Percentiles rank a stretch among this genome's conserved stretches.
Conservation (phyloP, 495 filamentous ascomycete genomes). For the Penicillium canariense region DNA sequence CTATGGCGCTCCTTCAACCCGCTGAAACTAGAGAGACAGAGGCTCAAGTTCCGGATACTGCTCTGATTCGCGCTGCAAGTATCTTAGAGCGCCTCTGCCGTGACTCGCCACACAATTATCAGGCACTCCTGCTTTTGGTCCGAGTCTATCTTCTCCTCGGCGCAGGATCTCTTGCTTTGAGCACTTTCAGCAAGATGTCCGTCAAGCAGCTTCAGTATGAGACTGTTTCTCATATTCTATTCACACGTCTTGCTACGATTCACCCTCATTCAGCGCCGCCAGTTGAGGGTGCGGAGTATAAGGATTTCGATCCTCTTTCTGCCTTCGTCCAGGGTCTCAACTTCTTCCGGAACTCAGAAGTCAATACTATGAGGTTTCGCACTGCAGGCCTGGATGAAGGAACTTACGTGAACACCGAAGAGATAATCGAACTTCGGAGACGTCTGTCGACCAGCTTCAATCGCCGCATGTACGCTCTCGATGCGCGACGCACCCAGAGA, state of each 20-base stretch:
- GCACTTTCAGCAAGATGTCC: conserved; percentile 52
- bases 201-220: conserved; percentile 63
- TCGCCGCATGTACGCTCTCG: conserved; percentile 42
- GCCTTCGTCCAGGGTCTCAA: conserved; percentile 42
- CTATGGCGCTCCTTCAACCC: conserved; percentile 53
- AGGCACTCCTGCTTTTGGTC: conserved; percentile 53
- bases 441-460: conserved; percentile 40
- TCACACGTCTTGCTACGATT: conserved; percentile 56
- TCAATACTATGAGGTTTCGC: conserved; percentile 33
- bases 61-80: conserved; percentile 49
- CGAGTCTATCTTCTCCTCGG: conserved; percentile 55
- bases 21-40: conserved; percentile 19
- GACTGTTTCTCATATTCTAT: conserved; percentile 55
- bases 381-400: conserved; percentile 38
- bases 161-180: conserved; percentile 51
- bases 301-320: conserved; percentile 43
- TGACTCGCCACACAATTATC: conserved; percentile 57
- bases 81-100: conserved; percentile 50
- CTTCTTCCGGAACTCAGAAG: conserved; percentile 38
- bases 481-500: conserved; percentile 40
- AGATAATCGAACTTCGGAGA: conserved; percentile 39
- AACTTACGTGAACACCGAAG: conserved; percentile 40
- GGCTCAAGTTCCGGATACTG: conserved; percentile 28
- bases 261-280: conserved; percentile 49
- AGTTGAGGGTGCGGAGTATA: conserved; percentile 40